Base-by-base conservation (phyloP, 805 yeast genomes). In the Candida suzukii region DNA sequence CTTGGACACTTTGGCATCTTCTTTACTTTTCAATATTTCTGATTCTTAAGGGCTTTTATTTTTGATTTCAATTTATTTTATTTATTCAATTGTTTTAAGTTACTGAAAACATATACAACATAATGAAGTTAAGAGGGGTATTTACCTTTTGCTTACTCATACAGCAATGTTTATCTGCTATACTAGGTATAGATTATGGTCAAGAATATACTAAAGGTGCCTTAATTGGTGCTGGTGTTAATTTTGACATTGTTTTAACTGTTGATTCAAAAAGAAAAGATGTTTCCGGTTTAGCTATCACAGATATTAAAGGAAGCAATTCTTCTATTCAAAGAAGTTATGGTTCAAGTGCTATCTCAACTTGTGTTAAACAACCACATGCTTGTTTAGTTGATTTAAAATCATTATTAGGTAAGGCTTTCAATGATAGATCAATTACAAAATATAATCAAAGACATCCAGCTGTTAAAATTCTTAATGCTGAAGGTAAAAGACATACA, bases 181-280 rank as follows among this genome's bases (percentile, higher is more conserved):
- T 93, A 10, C 66, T 93, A 38, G 98, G 96, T 19, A 68, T 93
- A 31, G 99, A 93, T 58, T 80, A 73, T 55, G 99, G 99, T 40
- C 83, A 85, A 42, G 91, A 88, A 54, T 84, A 70, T 67, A 76
- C 88, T 20, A 93, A 93, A 58, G 88, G 95, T 2, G 86, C 82
- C 38, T 68, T 93, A 36, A 84, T 93, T 32, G 96, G 96, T 0
- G 97, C 97, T 0, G 87, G 88, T 12, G 79, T 88, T 18, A 83
- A 88, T 14, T 80, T 90, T 56, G 98, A 93, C 54, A 74, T 93
- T 32, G 82, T 93, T 13, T 67, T 93, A 46, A 87, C 97, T 4
- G 82, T 87, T 21, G 98, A 93, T 53, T 83, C 96, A 3, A 87
- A 88, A 62, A 73, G 99, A 43, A 93, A 93, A 58, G 98, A 91